These are phyloP conservation scores for Tillandsia leiboldiana DNA, from an alignment of 176 grass and related monocot genomes.

Conservation along the genomic window DNA sequence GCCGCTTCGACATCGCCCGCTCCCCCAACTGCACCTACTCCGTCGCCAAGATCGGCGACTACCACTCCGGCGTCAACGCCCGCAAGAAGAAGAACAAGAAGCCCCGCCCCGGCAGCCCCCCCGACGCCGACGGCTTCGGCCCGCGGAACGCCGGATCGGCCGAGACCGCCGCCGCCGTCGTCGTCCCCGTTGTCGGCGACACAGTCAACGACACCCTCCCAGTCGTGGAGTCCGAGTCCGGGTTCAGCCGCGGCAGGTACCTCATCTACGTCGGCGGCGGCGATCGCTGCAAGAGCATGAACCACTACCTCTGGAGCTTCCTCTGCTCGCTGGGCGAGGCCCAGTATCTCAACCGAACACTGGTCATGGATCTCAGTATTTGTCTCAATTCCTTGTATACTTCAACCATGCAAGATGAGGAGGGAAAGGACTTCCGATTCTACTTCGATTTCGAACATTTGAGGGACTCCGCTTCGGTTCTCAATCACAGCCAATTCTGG, in stretches of 20 bases:
- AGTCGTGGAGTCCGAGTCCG: constrained; percentile 26
- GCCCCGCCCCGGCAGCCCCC: neutral
- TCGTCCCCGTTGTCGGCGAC: constrained; percentile 15
- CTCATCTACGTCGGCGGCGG: constrained; percentile 59
- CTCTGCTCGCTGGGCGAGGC: constrained; percentile 65
- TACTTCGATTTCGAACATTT: constrained; percentile 65
- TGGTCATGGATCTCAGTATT: constrained; percentile 50
- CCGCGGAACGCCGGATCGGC: neutral
- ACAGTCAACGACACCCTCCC: constrained; percentile 24
- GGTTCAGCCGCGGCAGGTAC: constrained; percentile 39
- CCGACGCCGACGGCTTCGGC: neutral
- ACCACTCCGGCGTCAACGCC: constrained; percentile 55
- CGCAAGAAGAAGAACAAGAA: constrained; percentile 37
- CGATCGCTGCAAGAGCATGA: constrained; percentile 73
- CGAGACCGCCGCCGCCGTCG: constrained; percentile 11
- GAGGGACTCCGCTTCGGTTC: constrained; percentile 29
- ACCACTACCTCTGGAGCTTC: constrained; percentile 62
- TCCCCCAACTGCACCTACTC: constrained; percentile 23
- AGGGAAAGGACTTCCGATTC: constrained; percentile 68
- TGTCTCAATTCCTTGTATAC: constrained; percentile 42
- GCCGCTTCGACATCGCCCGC: constrained; percentile 38
- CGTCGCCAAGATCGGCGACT: constrained; percentile 43
- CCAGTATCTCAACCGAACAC: constrained; percentile 55
- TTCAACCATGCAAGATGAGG: constrained; percentile 41
- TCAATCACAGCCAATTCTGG: constrained; percentile 63